Evolutionary conservation across 345 rosid species (phyloP).

Genomic region (Isatis tinctoria): DNA sequence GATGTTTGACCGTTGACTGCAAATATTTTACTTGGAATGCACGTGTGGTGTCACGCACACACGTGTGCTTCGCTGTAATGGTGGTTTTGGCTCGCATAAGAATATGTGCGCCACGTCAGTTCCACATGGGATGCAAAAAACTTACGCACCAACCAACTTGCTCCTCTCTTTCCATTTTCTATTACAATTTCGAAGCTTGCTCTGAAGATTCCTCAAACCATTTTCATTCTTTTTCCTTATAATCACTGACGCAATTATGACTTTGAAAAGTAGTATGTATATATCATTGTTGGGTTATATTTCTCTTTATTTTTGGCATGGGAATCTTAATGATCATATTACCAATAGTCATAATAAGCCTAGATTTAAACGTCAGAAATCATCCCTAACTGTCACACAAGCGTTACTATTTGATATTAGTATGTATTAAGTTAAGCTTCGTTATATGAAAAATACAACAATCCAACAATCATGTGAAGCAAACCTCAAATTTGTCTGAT

Average conservation of each 20-base stretch:
- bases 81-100: conserved; percentile 3
- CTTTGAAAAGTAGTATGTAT: background rate
- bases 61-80: conserved; percentile 32
- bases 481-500: conserved; percentile 2
- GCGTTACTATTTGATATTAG: background rate
- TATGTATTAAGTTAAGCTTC: background rate
- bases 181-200: conserved; percentile 12
- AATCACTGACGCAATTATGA: background rate
- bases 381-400: background rate
- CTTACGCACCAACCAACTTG: conserved; percentile 11
- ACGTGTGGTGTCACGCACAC: conserved; percentile 25
- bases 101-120: conserved; percentile 30
- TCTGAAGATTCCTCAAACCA: conserved; percentile 19
- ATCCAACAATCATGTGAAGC: conserved; percentile 21
- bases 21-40: background rate
- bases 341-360: background rate
- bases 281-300: background rate
- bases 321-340: conserved; percentile 17
- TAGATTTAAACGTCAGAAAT: background rate
- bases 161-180: background rate
- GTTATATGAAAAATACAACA: background rate
- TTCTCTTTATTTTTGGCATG: conserved; percentile 21
- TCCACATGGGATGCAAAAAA: conserved; percentile 20
- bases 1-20: conserved; percentile 26
- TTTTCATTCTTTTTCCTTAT: background rate